These are phyloP conservation scores for Fagus crenata DNA, from an alignment of 306 rosid genomes.

Conservation along the genomic window DNA sequence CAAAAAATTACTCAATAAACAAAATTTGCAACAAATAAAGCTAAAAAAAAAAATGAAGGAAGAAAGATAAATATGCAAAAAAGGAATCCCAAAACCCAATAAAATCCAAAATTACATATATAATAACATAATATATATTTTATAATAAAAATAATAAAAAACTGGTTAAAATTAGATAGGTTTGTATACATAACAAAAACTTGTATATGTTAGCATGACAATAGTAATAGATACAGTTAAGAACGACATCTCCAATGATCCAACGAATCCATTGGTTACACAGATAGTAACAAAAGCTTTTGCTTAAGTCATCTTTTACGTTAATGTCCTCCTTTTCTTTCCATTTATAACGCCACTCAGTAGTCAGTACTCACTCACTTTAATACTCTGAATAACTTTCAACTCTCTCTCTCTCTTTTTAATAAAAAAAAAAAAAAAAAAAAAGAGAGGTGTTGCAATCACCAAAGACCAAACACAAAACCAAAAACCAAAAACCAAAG, in stretches of 20 bases:
- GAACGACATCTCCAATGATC: no score
- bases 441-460: not conserved
- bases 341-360: constrained; percentile 19
- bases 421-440: not conserved
- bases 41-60: not conserved
- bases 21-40: no score
- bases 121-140: not conserved
- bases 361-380: constrained; percentile 21
- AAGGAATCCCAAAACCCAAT: not conserved
- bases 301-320: constrained; percentile 39
- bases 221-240: no score
- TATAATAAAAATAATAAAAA: no score
- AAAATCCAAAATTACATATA: constrained; percentile 1
- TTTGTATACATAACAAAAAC: no score
- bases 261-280: no score
- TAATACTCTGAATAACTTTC: constrained; percentile 12
- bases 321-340: constrained; percentile 9
- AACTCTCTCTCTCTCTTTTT: not conserved
- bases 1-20: no score
- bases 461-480: not conserved
- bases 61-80: not conserved
- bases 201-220: no score
- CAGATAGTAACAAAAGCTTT: not conserved
- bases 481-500: constrained; percentile 38
- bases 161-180: no score